Conservation (phyloP, 768 basidiomycete genomes). For the Heimioporus sp. region DNA sequence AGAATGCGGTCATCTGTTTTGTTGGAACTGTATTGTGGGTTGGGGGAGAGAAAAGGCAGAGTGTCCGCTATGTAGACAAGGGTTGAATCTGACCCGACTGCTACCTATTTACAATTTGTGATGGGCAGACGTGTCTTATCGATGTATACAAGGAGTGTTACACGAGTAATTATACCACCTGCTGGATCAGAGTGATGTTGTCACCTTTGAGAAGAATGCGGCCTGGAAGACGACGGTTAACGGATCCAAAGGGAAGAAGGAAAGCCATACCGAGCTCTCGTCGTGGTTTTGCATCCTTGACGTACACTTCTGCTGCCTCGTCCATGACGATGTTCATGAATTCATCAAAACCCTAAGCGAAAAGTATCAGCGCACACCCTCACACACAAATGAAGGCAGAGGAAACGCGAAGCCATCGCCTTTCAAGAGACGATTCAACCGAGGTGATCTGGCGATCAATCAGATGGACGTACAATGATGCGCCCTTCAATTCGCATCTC, state of each 20-base stretch:
- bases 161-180: conserved; percentile 35
- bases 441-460: conserved; percentile 25
- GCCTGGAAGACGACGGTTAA: conserved; percentile 44
- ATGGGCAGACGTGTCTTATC: conserved; percentile 15
- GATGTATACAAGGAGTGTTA: neutral
- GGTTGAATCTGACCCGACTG: conserved; percentile 62
- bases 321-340: conserved; percentile 99
- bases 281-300: conserved; percentile 85
- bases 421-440: conserved; percentile 41
- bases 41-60: conserved; percentile 92
- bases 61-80: conserved; percentile 85
- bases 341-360: conserved; percentile 89
- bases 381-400: neutral
- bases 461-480: conserved; percentile 76
- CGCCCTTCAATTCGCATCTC: conserved; percentile 96
- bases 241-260: neutral
- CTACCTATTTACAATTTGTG: conserved; percentile 85
- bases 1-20: conserved; percentile 88
- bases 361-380: conserved; percentile 22
- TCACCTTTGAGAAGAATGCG: conserved; percentile 96
- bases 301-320: conserved; percentile 88
- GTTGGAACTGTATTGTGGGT: conserved; percentile 85
- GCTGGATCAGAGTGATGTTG: conserved; percentile 97
- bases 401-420: conserved; percentile 27
- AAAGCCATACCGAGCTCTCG: conserved; percentile 70